Percentiles rank a stretch among this genome's conserved stretches.
Evolutionary conservation across 2,329 filamentous ascomycete species (phyloP).

Genomic region (Trematosphaeria pertusa): DNA sequence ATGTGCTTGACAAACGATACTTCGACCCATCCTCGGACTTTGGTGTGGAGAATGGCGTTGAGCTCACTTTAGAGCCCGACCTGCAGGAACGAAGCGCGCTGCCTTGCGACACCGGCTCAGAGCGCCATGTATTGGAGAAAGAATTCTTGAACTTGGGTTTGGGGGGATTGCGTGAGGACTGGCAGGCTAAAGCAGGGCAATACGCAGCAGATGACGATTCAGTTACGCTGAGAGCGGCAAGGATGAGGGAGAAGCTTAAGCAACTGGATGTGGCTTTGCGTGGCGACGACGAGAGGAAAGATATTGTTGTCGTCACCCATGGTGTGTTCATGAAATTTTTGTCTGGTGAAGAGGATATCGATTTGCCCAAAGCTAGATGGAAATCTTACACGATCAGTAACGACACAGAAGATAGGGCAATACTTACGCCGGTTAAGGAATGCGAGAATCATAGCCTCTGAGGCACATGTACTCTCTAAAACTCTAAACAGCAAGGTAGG

Average conservation of each 20-base stretch:
- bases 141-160: constrained; percentile 12
- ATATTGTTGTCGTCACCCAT: constrained; percentile 39
- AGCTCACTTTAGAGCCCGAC: constrained; percentile 13
- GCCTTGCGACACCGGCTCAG: constrained; percentile 17
- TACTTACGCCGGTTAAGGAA: no score
- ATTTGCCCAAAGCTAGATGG: constrained; percentile 43
- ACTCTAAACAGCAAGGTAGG: no score
- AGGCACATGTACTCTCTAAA: no score
- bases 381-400: constrained; percentile 31
- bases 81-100: constrained; percentile 16
- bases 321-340: constrained; percentile 44
- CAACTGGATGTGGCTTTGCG: constrained; percentile 5
- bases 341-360: constrained; percentile 29
- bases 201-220: constrained; percentile 13
- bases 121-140: constrained; percentile 9
- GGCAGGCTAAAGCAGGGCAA: constrained; percentile 10
- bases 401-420: constrained; percentile 8
- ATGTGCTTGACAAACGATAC: constrained; percentile 15
- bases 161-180: constrained; percentile 6
- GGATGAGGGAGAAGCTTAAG: constrained; percentile 11
- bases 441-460: no score
- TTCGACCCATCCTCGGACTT: constrained; percentile 6
- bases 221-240: constrained; percentile 9
- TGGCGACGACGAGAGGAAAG: constrained; percentile 14
- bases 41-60: constrained; percentile 11